Percentiles rank a stretch among this genome's conserved stretches.
These are phyloP conservation scores for Grosmannia penicillata DNA, from an alignment of 2,329 filamentous ascomycete genomes.

Conservation along the genomic window DNA sequence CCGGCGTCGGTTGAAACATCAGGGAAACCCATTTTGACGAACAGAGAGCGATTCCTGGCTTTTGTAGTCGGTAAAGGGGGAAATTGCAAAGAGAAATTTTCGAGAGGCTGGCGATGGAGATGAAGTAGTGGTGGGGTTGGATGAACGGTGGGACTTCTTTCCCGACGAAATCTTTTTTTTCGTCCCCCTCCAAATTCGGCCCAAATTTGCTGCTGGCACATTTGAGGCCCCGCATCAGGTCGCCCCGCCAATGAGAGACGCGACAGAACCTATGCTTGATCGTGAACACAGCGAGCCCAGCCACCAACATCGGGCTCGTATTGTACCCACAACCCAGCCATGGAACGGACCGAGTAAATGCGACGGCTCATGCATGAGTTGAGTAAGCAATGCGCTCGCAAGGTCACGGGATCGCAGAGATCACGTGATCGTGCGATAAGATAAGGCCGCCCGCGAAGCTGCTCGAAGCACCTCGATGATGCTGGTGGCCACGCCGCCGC, in stretches of 20 bases:
- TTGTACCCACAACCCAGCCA: too few species aligned
- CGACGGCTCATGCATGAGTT: too few species aligned
- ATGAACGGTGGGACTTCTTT: constrained; percentile 3
- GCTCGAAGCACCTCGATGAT: constrained; percentile 8
- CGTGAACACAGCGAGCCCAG: too few species aligned
- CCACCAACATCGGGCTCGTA: too few species aligned
- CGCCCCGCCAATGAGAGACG: background rate
- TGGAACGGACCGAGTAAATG: too few species aligned
- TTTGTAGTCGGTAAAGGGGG: constrained; percentile 2
- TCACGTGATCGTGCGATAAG: too few species aligned
- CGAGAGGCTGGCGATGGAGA: constrained; percentile 7
- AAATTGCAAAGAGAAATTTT: constrained; percentile 5
- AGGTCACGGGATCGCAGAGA: too few species aligned
- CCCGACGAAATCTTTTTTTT: constrained; percentile 6
- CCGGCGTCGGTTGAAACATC: constrained; percentile 16
- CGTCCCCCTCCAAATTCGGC: background rate
- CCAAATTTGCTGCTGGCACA: too few species aligned
- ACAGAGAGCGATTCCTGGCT: background rate
- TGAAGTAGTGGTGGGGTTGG: constrained; percentile 6
- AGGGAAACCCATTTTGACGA: constrained; percentile 15
- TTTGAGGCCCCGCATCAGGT: too few species aligned
- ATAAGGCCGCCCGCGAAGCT: constrained; percentile 7
- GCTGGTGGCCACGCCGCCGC: constrained; percentile 1
- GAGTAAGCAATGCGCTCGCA: too few species aligned
- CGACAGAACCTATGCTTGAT: background rate